Evolutionary conservation across 2,329 filamentous ascomycete species (phyloP), one percentile per base, ranked within the genome.

Genomic region (Erysiphe neolycopersici): DNA sequence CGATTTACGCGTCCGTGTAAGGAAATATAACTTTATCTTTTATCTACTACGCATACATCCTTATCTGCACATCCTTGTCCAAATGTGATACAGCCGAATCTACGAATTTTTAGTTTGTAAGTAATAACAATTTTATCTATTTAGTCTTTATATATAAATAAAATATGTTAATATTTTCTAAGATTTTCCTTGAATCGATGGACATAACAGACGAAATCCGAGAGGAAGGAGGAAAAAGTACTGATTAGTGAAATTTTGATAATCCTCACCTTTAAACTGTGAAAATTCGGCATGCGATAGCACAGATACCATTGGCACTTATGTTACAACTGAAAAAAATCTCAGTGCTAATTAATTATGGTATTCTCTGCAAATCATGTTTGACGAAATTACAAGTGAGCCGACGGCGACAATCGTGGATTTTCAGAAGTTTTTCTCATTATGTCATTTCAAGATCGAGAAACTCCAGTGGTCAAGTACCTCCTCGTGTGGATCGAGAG

Each of bases 351-450:
- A 51, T 47, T 47, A 45, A 52, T 44, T 47, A 50, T 47, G 53
- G 52, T 4, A 58, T 51, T 42, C 49, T 58, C 13, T 58, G 56
- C 47, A 53, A 45, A 43, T 55, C 55, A 49, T 58, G 56, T 44
- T 45, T 52, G 40, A 49, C 49, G 19, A 55, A 54, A 48, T 44
- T 56, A 45, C 47, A 51, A 45, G 32, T 33, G 32, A 38, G 46
- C 22, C 45, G 18, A 22, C 36, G 46, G 18, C 45, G 18, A 26
- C 36, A 48, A 42, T 46, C 44, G 51, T 54, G 50, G 48, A 40
- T 48, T 31, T 45, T 46, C 33, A 50, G 54, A 46, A 51, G 46
- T 45, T 26, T 52, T 14, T 45, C 48, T 14, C 49, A 42, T 31
- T 40, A 47, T 35, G 44, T 33, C 30, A n/a, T 30, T 33, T 10